Base-by-base conservation (phyloP, 768 basidiomycete species). In the Dendrothele bispora region DNA sequence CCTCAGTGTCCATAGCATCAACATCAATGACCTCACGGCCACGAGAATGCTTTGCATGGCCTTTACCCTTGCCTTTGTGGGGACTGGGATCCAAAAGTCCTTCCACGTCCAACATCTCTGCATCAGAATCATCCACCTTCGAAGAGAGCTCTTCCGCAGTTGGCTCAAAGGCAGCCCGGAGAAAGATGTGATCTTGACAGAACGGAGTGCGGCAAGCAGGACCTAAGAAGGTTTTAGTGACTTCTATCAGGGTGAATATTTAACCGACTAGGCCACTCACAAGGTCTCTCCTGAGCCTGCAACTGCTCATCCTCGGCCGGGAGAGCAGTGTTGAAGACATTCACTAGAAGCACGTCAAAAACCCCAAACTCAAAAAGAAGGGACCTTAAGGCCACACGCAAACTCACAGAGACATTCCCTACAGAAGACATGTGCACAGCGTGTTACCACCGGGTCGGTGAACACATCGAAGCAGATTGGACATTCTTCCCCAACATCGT, bases 401-500 rank as follows among this genome's bases (percentile, higher is more conserved):
- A n/a, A 61, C 72, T 50, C 57, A 79, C 78, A 46, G 24, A 86
- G 67, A 56, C 86, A 88, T 30, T 76, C 74, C 6, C 70, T 68
- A 59, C 86, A 88, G 63, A 84, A 88, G 1, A 73, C 63, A 22
- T 88, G 87, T 2, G 61, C 60, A 55, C 88, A 90, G 0, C 70
- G 54, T 0, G 84, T 86, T 32, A 88, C 60, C 17, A 81, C 67
- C 14, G 82, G 68, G 43, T 80, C 71, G 1, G 70, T 74, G 57
- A 79, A 69, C 3, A 63, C 39, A 47, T 88, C 86, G 49, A 77
- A 78, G 60, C 87, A 88, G 46, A 90, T 78, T 0, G 83, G 74
- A 54, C 88, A 90, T 47, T 84, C 81, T 35, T 82, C 80, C 8
- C 73, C 70, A n/a, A n/a, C n/a, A n/a, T n/a, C n/a, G n/a, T n/a